phyloP scores from a whole-genome alignment of 1,139 yeast genomes.

The Candida sp. region DNA sequence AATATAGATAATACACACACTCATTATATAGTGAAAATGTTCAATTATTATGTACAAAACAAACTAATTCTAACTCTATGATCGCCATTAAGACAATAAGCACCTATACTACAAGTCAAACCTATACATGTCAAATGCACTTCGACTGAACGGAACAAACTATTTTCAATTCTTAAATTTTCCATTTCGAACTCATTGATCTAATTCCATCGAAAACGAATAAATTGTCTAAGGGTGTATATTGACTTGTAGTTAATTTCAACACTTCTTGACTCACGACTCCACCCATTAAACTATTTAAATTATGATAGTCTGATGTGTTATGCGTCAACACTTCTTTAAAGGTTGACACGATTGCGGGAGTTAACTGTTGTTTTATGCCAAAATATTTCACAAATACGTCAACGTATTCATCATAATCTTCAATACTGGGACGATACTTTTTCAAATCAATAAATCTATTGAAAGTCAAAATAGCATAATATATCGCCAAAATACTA shows the following conservation, averaged over 20 bases:
- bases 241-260: slow-evolving; percentile 66
- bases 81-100: too few species aligned
- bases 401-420: slow-evolving; percentile 17
- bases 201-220: slow-evolving; percentile 66
- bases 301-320: slow-evolving; percentile 30
- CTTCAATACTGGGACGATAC: slow-evolving; percentile 16
- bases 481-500: slow-evolving; percentile 29
- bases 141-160: too few species aligned
- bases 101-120: too few species aligned
- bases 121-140: too few species aligned
- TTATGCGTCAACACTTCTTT: slow-evolving; percentile 29
- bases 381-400: slow-evolving; percentile 13
- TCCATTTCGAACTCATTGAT: slow-evolving; percentile 50
- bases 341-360: slow-evolving; percentile 14
- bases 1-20: too few species aligned
- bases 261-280: slow-evolving; percentile 74
- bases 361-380: slow-evolving; percentile 10
- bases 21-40: too few species aligned
- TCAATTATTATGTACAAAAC: too few species aligned
- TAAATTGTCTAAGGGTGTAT: slow-evolving; percentile 65
- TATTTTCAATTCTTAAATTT: too few species aligned
- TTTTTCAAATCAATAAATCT: slow-evolving; percentile 15
- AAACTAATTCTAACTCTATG: too few species aligned
- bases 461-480: slow-evolving; percentile 31
- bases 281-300: slow-evolving; percentile 62